Evolutionary conservation across 2,329 filamentous ascomycete genomes (phyloP), one percentile per base, ranked within the genome.

Genomic region (Penicillium sp.): DNA sequence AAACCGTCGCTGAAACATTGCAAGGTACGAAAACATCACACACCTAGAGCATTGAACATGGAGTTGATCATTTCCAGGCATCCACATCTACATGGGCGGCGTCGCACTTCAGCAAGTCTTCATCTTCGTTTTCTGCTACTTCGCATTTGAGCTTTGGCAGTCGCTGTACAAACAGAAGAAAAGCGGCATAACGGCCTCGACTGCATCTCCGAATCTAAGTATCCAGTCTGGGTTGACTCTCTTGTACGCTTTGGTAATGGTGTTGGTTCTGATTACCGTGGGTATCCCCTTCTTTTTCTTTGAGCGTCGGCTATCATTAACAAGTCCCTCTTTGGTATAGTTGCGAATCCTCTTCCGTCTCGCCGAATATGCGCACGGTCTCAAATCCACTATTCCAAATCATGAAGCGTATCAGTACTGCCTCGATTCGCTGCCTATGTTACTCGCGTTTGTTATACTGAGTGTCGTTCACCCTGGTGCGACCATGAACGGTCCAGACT

Each of bases 271-370:
- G 0, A 55, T 55, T 9, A 48, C 52, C 3, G 52, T 55, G 46
- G 3, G 46, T 50, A 16, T 8, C 59, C 23, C 45, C 16, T 20
- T 43, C 40, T 43, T 43, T 12, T n/a, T n/a, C n/a, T 9, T 12
- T 43, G 20, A 8, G 6, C 2, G 40, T 23, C 8, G 9, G 7
- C 18, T n/a, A 28, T 18, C 21, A 47, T 8, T 47, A 47, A 26
- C 23, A 30, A 20, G 23, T 30, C 43, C 12, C 3, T 47, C 12
- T 40, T 23, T 20, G 11, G 20, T 16, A 47, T 16, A 82, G 75
- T 66, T 78, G 26, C 80, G 84, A 33, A 85, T 87, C 65, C 78
- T 84, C 59, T 87, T 81, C 68, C 81, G 83, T 24, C 73, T 87
- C 1, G 67, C 75, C 51, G 83, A 87, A 66, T 87, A 83, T 14